These are phyloP conservation scores for Incumbomyces lentus DNA, from an alignment of 2,329 filamentous ascomycete species.

Conservation along the genomic window DNA sequence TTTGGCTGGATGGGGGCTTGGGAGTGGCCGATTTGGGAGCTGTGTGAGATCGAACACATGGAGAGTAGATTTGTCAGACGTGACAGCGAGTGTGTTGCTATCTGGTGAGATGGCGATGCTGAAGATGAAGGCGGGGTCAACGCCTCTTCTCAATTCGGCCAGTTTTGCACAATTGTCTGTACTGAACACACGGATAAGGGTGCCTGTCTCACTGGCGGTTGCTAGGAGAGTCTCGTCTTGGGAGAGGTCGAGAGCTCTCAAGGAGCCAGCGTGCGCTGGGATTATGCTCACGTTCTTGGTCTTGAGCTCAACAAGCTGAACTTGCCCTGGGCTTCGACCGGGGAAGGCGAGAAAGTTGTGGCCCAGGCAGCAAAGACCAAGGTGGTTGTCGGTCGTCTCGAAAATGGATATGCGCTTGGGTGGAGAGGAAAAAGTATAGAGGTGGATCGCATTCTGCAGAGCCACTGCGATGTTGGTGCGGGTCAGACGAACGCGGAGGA, in stretches of 20 bases:
- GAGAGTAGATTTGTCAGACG: slow-evolving; percentile 90
- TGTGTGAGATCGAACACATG: slow-evolving; percentile 79
- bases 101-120: slow-evolving; percentile 80
- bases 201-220: slow-evolving; percentile 85
- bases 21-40: slow-evolving; percentile 28
- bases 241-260: slow-evolving; percentile 72
- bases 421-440: slow-evolving; percentile 68
- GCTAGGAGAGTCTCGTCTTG: slow-evolving; percentile 71
- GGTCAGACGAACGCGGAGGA: slow-evolving; percentile 69
- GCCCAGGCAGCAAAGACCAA: slow-evolving; percentile 69
- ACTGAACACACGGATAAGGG: slow-evolving; percentile 75
- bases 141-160: slow-evolving; percentile 75
- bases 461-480: slow-evolving; percentile 69
- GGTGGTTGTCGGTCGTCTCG: slow-evolving; percentile 75
- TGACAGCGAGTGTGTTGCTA: slow-evolving; percentile 71
- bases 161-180: slow-evolving; percentile 70
- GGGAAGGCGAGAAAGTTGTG: slow-evolving; percentile 69
- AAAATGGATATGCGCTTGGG: slow-evolving; percentile 63
- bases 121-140: slow-evolving; percentile 79
- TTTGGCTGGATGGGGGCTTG: slow-evolving; percentile 29
- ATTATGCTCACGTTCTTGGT: slow-evolving; percentile 85
- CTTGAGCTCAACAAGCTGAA: slow-evolving; percentile 71
- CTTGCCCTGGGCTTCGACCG: slow-evolving; percentile 75
- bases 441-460: slow-evolving; percentile 67
- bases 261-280: slow-evolving; percentile 69